Evolutionary conservation across 78 protist species (phyloP), one percentile per base, ranked within the genome.

Genomic region (Dictyostelium purpureum): DNA sequence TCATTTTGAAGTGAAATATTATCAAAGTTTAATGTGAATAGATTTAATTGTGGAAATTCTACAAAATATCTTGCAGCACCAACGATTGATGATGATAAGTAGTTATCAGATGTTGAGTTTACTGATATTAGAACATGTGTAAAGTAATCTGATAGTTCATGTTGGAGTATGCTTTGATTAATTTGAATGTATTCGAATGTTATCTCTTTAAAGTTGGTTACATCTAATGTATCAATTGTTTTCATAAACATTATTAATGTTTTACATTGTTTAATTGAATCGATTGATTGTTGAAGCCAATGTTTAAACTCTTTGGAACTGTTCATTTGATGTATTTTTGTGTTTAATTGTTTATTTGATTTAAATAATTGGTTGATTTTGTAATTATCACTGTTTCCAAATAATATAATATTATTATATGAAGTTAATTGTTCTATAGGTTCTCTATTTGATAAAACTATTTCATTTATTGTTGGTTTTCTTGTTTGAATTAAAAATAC

Each of bases 181-280:
- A 85, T 16, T 24, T 85, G 43, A 42, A 85, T 56, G 31, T 71
- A 85, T 43, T 73, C 81, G 45, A 59, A 24, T 16, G 81, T 73
- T 9, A 28, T 11, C 0, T n/a, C 18, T 26, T 59, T 52, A 31
- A 54, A 85, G 57, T 70, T 85, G 51, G 26, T 43, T 5, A 40
- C 19, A 31, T n/a, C 19, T 33, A 74, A 51, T 33, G 47, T 11
- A 26, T 24, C 10, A 4, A 33, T 33, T 28, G 66, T 4, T 51
- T 24, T 21, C 2, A 37, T 40, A 51, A 33, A 33, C 24, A 43
- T 51, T 51, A 74, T 52, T 28, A 51, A 28, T 28, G 70, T 28
- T 61, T 61, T 61, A 56, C n/a, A n/a, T n/a, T n/a, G n/a, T n/a
- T n/a, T n/a, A n/a, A 2, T 4, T 38, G 18, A 18, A 52, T n/a